Evolutionary conservation across 495 filamentous ascomycete species (phyloP), one percentile per base, ranked within the genome.

Genomic region (Daldinia decipiens): DNA sequence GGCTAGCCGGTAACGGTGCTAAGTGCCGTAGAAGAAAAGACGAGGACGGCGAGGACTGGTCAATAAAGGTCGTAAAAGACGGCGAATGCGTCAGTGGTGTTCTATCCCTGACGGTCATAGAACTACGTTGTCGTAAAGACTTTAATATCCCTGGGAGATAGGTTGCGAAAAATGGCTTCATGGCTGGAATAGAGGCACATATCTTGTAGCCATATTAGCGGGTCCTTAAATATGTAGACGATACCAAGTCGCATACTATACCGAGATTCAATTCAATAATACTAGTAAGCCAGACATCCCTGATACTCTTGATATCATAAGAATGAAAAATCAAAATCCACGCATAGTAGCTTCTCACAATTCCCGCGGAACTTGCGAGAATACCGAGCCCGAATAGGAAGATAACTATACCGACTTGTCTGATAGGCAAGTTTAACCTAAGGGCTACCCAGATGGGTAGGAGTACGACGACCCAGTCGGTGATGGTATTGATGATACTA

Each of bases 381-480:
- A 88, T 80, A 0, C 88, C 89, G 12, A 89, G 62, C 9, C 80
- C 83, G 32, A 92, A 89, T 31, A 91, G 84, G 15, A 85, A 77
- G 17, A 86, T 82, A 6, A 90, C 82, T 9, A 86, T 84, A 34
- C 87, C 66, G n/a, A 84, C 80, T 62, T 89, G 87, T 31, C 79
- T 82, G 17, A 77, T 39, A 27, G 87, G 85, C 58, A 91, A 78
- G 39, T 87, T 81, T 24, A 91, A 74, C 11, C 82, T 79, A 80
- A 84, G 82, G 34, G 88, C 82, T 38, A 87, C 79, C n/a, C 85
- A 84, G 67, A 91, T 87, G 0, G 89, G 89, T 1, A 91, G 68
- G 9, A 86, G 71, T 0, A 88, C 86, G 21, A 83, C 81, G 1
- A 87, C 52, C 52, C 90, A 82, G 67, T 91, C 89, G 17, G 86